These are phyloP conservation scores for Euphrasia arctica DNA, from an alignment of 305 asterid species.

Conservation along the genomic window DNA sequence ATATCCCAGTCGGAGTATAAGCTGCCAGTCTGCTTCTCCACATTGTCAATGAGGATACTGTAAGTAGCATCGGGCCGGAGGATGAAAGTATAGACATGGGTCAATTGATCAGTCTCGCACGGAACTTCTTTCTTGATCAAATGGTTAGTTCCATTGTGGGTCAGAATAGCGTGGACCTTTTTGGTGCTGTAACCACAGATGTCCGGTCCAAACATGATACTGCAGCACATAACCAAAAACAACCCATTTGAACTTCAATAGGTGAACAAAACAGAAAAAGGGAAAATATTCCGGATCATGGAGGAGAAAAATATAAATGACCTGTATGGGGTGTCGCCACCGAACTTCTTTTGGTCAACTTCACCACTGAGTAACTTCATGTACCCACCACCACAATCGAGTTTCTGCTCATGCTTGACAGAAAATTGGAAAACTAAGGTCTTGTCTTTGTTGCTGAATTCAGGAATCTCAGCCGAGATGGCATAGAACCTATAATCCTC, in stretches of 20 bases:
- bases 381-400: slow-evolving; percentile 99
- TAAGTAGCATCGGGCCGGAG: slow-evolving; percentile 96
- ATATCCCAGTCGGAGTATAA: slow-evolving; percentile 93
- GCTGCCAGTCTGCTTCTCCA: slow-evolving; percentile 91
- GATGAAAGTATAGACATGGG: slow-evolving; percentile 84
- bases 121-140: slow-evolving; percentile 97
- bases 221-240: slow-evolving; percentile 34
- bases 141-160: slow-evolving; percentile 67
- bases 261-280: slow-evolving; percentile 9
- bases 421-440: slow-evolving; percentile 88
- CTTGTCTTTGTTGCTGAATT: slow-evolving; percentile 89
- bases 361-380: slow-evolving; percentile 92
- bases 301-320: slow-evolving; percentile 23
- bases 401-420: slow-evolving; percentile 97
- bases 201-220: slow-evolving; percentile 99
- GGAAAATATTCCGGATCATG: neutral
- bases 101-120: slow-evolving; percentile 94
- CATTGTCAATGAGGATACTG: slow-evolving; percentile 87
- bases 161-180: slow-evolving; percentile 92
- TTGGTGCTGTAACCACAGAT: slow-evolving; percentile 93
- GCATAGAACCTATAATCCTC: slow-evolving; percentile 94
- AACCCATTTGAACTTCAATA: neutral
- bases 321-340: slow-evolving; percentile 99
- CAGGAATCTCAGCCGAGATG: slow-evolving; percentile 93
- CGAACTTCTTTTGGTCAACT: slow-evolving; percentile 88